Percentiles rank a stretch among this genome's conserved stretches.
Evolutionary conservation across 257 asterid species (phyloP).

Genomic region (Ophiorrhiza pumila): DNA sequence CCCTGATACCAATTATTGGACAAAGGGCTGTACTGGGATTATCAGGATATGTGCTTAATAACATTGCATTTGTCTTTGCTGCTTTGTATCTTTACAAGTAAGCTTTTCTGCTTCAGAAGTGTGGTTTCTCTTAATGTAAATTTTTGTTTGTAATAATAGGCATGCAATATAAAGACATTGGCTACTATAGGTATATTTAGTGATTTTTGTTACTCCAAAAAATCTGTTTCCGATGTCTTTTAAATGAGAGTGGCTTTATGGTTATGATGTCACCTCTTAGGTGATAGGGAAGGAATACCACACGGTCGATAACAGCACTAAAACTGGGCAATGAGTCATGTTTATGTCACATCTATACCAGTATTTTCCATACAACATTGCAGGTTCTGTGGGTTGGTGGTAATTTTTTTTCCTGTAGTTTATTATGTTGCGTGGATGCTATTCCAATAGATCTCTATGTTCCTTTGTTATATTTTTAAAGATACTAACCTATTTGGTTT

Average conservation of each 20-base stretch:
- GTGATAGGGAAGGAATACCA: neutral
- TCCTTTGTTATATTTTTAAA: neutral
- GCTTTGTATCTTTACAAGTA: conserved; percentile 70
- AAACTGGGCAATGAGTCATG: neutral
- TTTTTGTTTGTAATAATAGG: neutral
- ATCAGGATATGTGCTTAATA: conserved; percentile 77
- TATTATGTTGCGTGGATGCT: neutral
- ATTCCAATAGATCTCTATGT: neutral
- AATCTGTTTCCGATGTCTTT: neutral
- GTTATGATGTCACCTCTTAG: neutral
- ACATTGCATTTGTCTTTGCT: conserved; percentile 61
- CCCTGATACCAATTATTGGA: conserved; percentile 78
- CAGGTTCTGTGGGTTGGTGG: neutral
- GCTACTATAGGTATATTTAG: neutral
- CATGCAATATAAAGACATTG: neutral
- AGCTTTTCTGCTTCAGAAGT: conserved; percentile 14
- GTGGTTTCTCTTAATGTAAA: neutral
- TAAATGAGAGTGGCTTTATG: neutral
- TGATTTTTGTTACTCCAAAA: neutral
- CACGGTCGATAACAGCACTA: neutral
- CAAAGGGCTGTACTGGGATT: conserved; percentile 79
- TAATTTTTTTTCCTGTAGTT: neutral
- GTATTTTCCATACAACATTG: too few species aligned
- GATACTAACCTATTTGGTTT: neutral
- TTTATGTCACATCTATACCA: too few species aligned